Conservation (phyloP, 805 yeast genomes). For the Schwanniomyces polymorphus region DNA sequence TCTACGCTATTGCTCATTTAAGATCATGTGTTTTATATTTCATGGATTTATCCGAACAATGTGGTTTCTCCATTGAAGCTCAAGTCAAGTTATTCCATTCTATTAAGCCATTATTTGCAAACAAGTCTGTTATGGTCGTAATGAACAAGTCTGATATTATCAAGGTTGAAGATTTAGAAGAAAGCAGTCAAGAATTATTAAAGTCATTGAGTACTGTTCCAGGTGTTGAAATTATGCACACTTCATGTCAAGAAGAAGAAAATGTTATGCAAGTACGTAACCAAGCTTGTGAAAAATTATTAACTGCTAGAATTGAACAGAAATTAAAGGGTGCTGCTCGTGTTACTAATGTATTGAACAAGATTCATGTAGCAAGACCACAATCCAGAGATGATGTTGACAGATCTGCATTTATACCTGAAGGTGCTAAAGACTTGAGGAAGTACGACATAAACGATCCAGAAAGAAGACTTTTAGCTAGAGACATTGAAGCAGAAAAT, state of each 20-base stretch:
- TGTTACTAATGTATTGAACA: conserved; percentile 84
- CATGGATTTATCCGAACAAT: conserved; percentile 98
- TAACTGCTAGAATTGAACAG: conserved; percentile 94
- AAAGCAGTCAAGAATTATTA: conserved; percentile 70
- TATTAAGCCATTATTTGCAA: conserved; percentile 95
- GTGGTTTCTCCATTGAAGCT: conserved; percentile 96
- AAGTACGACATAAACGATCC: conserved; percentile 83
- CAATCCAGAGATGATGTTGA: conserved; percentile 81
- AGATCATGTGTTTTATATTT: conserved; percentile 95
- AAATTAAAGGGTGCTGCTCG: conserved; percentile 92
- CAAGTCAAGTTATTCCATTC: conserved; percentile 97
- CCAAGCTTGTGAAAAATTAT: conserved; percentile 94
- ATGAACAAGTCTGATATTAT: conserved; percentile 94
- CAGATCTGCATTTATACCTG: conserved; percentile 83
- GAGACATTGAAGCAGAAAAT: conserved; percentile 88
- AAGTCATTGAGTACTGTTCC: conserved; percentile 62
- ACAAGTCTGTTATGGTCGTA: conserved; percentile 93
- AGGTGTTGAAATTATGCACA: conserved; percentile 89
- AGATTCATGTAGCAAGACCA: conserved; percentile 93
- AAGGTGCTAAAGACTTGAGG: conserved; percentile 55
- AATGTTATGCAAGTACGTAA: conserved; percentile 95
- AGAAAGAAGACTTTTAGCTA: conserved; percentile 74
- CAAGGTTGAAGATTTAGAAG: conserved; percentile 77
- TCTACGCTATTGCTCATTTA: conserved; percentile 97
- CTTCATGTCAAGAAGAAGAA: conserved; percentile 93